These are phyloP conservation scores for Prunus mira DNA, from an alignment of 306 rosid species.

Conservation along the genomic window DNA sequence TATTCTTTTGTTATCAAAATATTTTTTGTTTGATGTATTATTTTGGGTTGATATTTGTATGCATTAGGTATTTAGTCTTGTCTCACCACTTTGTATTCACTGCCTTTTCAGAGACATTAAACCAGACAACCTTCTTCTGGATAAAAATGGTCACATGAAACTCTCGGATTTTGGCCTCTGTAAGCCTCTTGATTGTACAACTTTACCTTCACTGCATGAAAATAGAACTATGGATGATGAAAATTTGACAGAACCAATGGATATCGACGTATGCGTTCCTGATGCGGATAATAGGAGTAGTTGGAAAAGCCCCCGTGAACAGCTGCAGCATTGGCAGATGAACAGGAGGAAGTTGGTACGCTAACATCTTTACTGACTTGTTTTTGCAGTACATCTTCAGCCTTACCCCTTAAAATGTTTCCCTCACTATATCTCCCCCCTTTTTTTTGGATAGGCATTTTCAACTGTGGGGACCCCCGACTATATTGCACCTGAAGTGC, in stretches of 20 bases:
- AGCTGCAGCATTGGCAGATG: conserved; percentile 98
- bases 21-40: conserved; percentile 14
- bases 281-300: conserved; percentile 69
- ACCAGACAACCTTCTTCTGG: conserved; percentile 94
- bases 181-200: conserved; percentile 89
- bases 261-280: conserved; percentile 52
- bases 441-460: conserved; percentile 64
- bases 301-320: conserved; percentile 94
- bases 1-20: conserved; percentile 1
- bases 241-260: conserved; percentile 85
- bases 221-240: conserved; percentile 77
- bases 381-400: conserved; percentile 13
- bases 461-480: conserved; percentile 99
- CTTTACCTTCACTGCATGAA: conserved; percentile 91
- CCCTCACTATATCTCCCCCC: conserved; percentile 24
- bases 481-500: conserved; percentile 98
- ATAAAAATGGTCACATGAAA: conserved; percentile 95
- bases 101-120: conserved; percentile 79
- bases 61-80: conserved; percentile 1
- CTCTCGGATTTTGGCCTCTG: conserved; percentile 99
- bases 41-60: too few species aligned
- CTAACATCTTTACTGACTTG: conserved; percentile 22
- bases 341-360: conserved; percentile 97
- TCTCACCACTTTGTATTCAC: conserved; percentile 23
- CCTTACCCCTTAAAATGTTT: background rate